phyloP scores from a whole-genome alignment of 2,329 filamentous ascomycete genomes.

The Metarhizium brunneum region DNA sequence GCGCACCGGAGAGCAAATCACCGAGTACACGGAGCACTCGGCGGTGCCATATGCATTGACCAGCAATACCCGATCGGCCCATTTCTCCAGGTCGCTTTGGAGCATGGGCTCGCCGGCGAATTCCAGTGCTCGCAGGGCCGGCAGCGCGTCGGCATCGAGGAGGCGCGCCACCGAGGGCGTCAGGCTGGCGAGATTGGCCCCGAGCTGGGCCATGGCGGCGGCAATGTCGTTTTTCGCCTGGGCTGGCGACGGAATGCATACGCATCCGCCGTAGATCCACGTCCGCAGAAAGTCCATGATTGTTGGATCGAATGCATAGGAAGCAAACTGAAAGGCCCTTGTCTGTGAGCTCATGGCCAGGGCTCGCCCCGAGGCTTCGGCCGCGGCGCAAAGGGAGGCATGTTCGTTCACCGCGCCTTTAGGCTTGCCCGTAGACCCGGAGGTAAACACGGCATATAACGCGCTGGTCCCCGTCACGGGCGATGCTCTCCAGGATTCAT shows the following conservation, averaged over 20 bases:
- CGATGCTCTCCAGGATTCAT: background rate
- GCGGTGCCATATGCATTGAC: slow-evolving; percentile 14
- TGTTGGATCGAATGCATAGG: background rate
- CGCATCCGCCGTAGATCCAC: slow-evolving; percentile 1
- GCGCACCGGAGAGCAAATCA: background rate
- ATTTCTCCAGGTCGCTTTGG: slow-evolving; percentile 15
- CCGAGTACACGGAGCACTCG: slow-evolving; percentile 1
- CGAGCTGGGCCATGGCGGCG: slow-evolving; percentile 1
- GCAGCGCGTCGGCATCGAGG: background rate
- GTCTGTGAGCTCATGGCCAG: background rate
- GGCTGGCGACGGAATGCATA: slow-evolving; percentile 6
- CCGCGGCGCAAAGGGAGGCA: slow-evolving; percentile 2
- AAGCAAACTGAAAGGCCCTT: slow-evolving; percentile 8
- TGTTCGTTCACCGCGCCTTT: slow-evolving; percentile 14
- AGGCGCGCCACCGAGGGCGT: slow-evolving; percentile 8
- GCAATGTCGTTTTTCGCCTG: slow-evolving; percentile 7
- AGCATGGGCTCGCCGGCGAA: slow-evolving; percentile 14
- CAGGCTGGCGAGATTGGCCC: slow-evolving; percentile 4
- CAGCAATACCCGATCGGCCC: background rate
- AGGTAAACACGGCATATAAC: slow-evolving; percentile 13
- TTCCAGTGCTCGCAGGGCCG: slow-evolving; percentile 6
- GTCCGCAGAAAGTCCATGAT: background rate
- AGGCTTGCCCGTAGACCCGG: slow-evolving; percentile 13
- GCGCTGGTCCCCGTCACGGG: background rate
- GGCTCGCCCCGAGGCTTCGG: background rate